A percentile compares a stretch with the other conserved stretches of the same genome.
Conservation (phyloP, 352 stramenopile genomes). For the Pythium graminicola region DNA sequence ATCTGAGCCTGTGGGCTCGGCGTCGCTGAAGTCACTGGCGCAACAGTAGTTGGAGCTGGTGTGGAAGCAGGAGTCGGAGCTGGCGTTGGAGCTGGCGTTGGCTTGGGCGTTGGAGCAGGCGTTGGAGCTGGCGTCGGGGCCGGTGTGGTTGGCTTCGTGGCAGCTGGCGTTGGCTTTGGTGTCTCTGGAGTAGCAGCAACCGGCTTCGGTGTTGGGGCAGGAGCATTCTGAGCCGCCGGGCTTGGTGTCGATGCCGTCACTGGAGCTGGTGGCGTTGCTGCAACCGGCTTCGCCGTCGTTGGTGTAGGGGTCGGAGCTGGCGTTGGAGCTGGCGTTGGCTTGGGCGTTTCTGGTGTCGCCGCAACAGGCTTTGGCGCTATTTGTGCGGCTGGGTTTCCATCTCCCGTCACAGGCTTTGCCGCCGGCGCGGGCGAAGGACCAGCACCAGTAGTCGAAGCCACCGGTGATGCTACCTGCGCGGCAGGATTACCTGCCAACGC, state of each 20-base stretch:
- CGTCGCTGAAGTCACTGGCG: not conserved
- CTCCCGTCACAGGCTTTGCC: not conserved
- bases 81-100: too few relatives aligned
- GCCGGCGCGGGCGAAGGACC: not conserved
- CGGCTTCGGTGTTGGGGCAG: not conserved
- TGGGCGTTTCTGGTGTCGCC: too few relatives aligned
- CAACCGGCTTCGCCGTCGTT: conserved; percentile 1
- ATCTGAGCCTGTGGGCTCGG: not conserved
- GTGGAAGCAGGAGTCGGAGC: not conserved
- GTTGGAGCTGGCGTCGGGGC: not conserved
- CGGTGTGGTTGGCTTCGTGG: not conserved
- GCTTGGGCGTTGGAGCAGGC: not conserved
- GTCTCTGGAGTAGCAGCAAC: not conserved
- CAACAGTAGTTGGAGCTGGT: not conserved
- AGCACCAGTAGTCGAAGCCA: too few relatives aligned
- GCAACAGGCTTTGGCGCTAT: conserved; percentile 1
- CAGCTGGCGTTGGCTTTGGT: not conserved
- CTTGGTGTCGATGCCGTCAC: too few relatives aligned
- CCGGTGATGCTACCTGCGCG: too few relatives aligned
- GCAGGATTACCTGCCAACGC: too few relatives aligned
- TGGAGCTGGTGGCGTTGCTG: not conserved
- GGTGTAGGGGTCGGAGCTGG: too few relatives aligned
- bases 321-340: too few relatives aligned
- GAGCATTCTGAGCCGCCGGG: too few relatives aligned
- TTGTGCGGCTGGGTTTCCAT: not conserved